Evolutionary conservation across 2,329 filamentous ascomycete species (phyloP), one percentile per base, ranked within the genome.

Genomic region (Cladophialophora yegresii): DNA sequence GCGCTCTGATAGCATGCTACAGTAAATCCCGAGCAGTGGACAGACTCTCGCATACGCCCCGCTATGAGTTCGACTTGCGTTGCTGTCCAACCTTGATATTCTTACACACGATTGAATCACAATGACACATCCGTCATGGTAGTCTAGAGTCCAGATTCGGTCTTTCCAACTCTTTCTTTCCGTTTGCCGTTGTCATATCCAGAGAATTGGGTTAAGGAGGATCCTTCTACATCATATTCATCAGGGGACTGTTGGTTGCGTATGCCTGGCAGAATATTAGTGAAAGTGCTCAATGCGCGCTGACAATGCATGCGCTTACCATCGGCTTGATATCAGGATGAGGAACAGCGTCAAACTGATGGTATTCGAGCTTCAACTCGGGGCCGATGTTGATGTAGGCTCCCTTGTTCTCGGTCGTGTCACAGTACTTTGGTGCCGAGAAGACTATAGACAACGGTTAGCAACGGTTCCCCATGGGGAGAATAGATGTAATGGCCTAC

Each of bases 311-410:
- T 64, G 13, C 73, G n/a, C 79, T 75, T 75, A 83, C 85, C 86
- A 99, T 99, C 13, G 95, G 93, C 77, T 90, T 92, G 76, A 99
- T 95, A 73, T 96, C 86, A 12, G 95, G 95, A 82, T 99, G 95
- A 67, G 93, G 93, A 60, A 99, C 95, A 7, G 95, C 95, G 72
- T 98, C 93, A 72, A 99, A 99, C 75, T 96, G 89, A 76, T 95
- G 86, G 80, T 91, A 99, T 43, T 91, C 82, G 72, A 98, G 88
- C 83, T 97, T 96, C 76, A 96, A 91, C 67, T 96, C 91, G 16
- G 91, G 85, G 33, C 91, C 90, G 69, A 99, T 89, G 79, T 99
- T 98, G 85, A 99, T 99, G 78, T 96, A 99, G 20, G 95, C 95
- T 69, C 95, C 95, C 81, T 93, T 95, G 80, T 99, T 99, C 81